A percentile compares a stretch with the other conserved stretches of the same genome.
phyloP scores from a whole-genome alignment of 1,284 basidiomycete genomes.

The Irpex sp. region DNA sequence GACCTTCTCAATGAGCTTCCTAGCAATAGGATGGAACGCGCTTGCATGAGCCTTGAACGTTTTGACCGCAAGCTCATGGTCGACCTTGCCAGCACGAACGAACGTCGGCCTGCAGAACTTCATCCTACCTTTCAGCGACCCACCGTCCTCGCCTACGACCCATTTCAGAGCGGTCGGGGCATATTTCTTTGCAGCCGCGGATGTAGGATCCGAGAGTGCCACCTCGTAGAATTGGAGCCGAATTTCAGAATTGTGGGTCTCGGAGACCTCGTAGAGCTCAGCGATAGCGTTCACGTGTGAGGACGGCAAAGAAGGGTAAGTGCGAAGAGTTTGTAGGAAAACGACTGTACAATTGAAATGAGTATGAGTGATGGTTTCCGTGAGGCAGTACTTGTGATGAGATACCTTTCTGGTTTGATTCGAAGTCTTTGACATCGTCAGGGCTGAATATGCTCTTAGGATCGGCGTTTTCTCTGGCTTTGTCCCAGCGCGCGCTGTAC shows the following conservation, averaged over 20 bases:
- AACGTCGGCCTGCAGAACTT: slow-evolving; percentile 78
- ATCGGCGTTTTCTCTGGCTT: neutral
- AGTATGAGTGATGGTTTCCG: too few species aligned
- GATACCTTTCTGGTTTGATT: slow-evolving; percentile 71
- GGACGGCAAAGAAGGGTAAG: slow-evolving; percentile 50
- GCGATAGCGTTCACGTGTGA: slow-evolving; percentile 48
- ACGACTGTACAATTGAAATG: slow-evolving; percentile 42
- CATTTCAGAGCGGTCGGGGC: slow-evolving; percentile 51
- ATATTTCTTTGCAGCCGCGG: slow-evolving; percentile 46
- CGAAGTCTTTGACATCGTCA: slow-evolving; percentile 53
- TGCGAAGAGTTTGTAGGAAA: slow-evolving; percentile 70
- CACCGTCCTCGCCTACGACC: slow-evolving; percentile 62
- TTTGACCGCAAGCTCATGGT: slow-evolving; percentile 59
- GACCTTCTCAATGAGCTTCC: slow-evolving; percentile 70
- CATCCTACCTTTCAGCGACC: slow-evolving; percentile 70
- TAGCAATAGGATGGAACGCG: slow-evolving; percentile 63
- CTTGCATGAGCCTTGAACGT: slow-evolving; percentile 49
- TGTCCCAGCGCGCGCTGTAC: slow-evolving; percentile 3
- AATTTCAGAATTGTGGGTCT: slow-evolving; percentile 64
- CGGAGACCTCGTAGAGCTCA: slow-evolving; percentile 47
- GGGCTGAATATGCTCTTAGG: slow-evolving; percentile 35
- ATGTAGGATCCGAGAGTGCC: slow-evolving; percentile 47
- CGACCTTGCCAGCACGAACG: slow-evolving; percentile 49
- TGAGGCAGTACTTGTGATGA: too few species aligned
- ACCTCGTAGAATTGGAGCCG: slow-evolving; percentile 69